These are phyloP conservation scores for Cucumis variabilis DNA, from an alignment of 331 rosid species.

Conservation along the genomic window DNA sequence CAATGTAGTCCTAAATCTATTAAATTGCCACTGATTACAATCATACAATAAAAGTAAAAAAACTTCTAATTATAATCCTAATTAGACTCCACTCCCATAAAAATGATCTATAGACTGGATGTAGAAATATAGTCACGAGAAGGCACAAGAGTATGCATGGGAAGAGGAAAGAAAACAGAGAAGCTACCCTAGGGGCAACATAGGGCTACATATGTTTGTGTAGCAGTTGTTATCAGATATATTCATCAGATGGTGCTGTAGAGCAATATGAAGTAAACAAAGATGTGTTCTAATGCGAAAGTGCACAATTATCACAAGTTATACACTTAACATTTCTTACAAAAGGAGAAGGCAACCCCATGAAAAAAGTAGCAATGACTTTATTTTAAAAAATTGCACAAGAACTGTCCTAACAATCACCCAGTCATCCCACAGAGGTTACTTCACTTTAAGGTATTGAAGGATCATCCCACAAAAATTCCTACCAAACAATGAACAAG, in stretches of 20 bases:
- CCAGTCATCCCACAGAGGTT: background rate
- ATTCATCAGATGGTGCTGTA: background rate
- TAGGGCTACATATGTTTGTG: background rate
- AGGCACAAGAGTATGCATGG: no score
- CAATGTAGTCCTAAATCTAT: conserved; percentile 56
- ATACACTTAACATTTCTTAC: background rate
- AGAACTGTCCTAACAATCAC: background rate
- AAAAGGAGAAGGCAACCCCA: background rate
- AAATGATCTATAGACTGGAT: no score
- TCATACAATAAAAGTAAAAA: conserved; percentile 2
- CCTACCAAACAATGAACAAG: no score
- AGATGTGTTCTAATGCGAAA: background rate
- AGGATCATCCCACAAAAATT: no score
- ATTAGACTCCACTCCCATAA: no score
- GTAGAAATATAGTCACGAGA: no score
- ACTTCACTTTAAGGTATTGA: no score
- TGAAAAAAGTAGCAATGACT: background rate
- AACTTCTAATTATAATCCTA: conserved; percentile 19
- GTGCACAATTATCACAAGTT: background rate
- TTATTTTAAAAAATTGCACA: background rate
- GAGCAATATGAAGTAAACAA: background rate
- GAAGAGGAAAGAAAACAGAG: background rate
- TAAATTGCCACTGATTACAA: conserved; percentile 43
- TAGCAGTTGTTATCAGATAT: background rate
- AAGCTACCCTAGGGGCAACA: background rate